Percentiles rank a stretch among this genome's conserved stretches.
Conservation (phyloP, 257 asterid species). For the Przewalskia tangutica region DNA sequence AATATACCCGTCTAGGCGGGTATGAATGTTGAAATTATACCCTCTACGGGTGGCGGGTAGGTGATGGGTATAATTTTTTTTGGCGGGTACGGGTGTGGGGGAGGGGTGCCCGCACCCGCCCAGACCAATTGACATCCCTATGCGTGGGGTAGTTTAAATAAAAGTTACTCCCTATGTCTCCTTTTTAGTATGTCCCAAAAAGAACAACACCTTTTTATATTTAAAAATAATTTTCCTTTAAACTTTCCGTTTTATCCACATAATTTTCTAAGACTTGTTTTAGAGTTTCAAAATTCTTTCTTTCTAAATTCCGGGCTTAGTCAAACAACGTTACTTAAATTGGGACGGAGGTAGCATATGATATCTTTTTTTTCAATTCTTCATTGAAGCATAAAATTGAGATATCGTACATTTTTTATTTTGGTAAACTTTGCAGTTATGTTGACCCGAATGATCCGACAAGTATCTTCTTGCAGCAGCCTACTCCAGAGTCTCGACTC, state of each 20-base stretch:
- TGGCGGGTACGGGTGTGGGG: too few species aligned
- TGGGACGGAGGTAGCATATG: neutral
- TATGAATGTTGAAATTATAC: too few species aligned
- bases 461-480: conserved; percentile 87
- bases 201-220: neutral
- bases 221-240: neutral
- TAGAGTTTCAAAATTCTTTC: neutral
- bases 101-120: too few species aligned
- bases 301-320: neutral
- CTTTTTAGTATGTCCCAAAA: neutral
- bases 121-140: too few species aligned
- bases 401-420: neutral
- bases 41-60: too few species aligned
- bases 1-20: too few species aligned
- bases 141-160: too few species aligned
- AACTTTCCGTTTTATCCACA: neutral
- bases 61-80: too few species aligned
- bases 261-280: neutral
- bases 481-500: conserved; percentile 54
- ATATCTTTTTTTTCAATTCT: too few species aligned
- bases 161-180: neutral
- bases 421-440: conserved; percentile 41
- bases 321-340: neutral
- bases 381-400: neutral
- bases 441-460: conserved; percentile 96